Percentiles rank a stretch among this genome's conserved stretches.
Conservation (phyloP, 2,329 filamentous ascomycete species). For the Clarireedia hainanense region DNA sequence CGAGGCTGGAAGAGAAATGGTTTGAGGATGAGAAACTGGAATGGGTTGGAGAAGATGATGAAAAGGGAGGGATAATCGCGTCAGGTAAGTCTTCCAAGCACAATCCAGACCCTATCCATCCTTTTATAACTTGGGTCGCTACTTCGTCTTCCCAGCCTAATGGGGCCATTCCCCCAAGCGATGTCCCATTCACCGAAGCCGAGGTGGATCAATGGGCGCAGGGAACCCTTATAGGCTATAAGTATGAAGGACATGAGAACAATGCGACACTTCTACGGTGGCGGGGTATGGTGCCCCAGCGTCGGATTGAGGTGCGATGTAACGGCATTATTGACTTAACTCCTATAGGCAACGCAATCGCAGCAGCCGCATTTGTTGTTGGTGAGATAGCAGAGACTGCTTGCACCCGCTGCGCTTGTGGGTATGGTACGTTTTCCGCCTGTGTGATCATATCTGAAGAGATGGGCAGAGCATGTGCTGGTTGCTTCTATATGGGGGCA, state of each 20-base stretch:
- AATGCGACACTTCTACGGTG: background rate
- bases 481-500: no score
- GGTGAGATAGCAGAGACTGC: background rate
- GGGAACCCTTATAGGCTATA: background rate
- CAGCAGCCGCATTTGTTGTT: background rate
- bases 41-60: conserved; percentile 21
- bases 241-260: background rate
- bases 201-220: background rate
- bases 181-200: background rate
- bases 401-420: background rate
- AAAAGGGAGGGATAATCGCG: conserved; percentile 9
- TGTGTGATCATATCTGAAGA: background rate
- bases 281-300: background rate
- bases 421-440: background rate
- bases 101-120: no score
- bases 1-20: conserved; percentile 26
- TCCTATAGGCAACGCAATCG: background rate
- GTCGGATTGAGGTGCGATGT: background rate
- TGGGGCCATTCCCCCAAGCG: background rate
- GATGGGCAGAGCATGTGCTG: background rate
- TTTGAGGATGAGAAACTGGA: conserved; percentile 31
- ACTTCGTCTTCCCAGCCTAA: background rate
- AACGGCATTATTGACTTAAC: background rate
- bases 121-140: no score
- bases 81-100: background rate